Evolutionary conservation across 768 basidiomycete species (phyloP).

Genomic region (Clitopilus passeckerianus): DNA sequence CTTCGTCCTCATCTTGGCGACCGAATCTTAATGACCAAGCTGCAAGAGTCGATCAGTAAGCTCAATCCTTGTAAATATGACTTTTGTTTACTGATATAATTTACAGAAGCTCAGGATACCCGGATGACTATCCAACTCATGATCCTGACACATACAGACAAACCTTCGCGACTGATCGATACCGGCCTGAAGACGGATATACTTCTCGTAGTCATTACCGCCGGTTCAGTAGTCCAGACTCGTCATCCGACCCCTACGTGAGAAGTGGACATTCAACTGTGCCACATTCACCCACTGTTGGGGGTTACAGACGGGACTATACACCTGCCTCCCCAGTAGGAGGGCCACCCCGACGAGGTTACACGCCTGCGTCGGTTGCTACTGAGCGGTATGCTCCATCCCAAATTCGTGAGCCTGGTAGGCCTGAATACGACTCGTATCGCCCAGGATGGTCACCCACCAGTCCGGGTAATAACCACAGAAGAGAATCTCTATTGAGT

Average conservation of each 20-base stretch:
- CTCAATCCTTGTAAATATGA: slow-evolving; percentile 3
- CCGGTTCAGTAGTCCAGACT: neutral
- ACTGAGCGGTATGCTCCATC: slow-evolving; percentile 49
- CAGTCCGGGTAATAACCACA: slow-evolving; percentile 8
- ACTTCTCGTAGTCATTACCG: neutral
- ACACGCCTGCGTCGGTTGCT: neutral
- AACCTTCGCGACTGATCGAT: neutral
- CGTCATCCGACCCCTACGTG: neutral
- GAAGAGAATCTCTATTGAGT: slow-evolving; percentile 13
- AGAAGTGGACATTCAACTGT: neutral
- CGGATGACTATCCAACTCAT: neutral
- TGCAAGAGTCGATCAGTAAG: slow-evolving; percentile 34
- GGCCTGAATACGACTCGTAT: slow-evolving; percentile 22
- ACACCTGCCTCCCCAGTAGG: slow-evolving; percentile 1
- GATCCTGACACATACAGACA: neutral
- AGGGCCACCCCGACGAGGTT: neutral
- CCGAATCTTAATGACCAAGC: slow-evolving; percentile 46
- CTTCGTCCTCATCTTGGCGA: slow-evolving; percentile 65
- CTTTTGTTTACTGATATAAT: slow-evolving; percentile 8
- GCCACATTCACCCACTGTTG: slow-evolving; percentile 4
- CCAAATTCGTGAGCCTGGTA: slow-evolving; percentile 13
- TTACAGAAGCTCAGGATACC: slow-evolving; percentile 4
- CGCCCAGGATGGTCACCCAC: slow-evolving; percentile 34
- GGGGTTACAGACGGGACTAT: neutral
- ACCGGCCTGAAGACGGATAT: neutral